Conservation (phyloP, 257 asterid genomes). For the Solanum sitiens region DNA sequence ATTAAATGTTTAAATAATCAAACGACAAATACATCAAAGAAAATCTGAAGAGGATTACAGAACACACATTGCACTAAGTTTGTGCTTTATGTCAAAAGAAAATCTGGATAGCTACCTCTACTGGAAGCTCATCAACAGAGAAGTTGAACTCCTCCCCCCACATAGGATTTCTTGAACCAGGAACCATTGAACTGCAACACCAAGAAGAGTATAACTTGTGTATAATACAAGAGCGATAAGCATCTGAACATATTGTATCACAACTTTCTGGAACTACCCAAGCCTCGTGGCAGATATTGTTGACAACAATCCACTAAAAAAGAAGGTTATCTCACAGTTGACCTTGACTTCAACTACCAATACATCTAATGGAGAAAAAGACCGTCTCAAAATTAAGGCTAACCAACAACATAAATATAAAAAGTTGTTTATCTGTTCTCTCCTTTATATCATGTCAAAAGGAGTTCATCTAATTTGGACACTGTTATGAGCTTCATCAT, state of each 20-base stretch:
- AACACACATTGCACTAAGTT: not conserved
- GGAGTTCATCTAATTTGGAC: not conserved
- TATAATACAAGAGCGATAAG: not conserved
- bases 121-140: conserved; percentile 79
- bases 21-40: not conserved
- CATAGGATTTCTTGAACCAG: conserved; percentile 94
- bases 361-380: not conserved
- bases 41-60: not conserved
- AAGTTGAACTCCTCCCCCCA: conserved; percentile 97
- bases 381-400: not conserved
- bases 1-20: not conserved
- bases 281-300: not conserved
- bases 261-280: not conserved
- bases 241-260: not conserved
- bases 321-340: not conserved
- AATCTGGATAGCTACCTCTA: conserved; percentile 34
- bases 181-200: conserved; percentile 81
- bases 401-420: not conserved
- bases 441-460: not conserved
- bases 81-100: not conserved
- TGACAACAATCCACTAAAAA: not conserved
- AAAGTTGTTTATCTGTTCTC: not conserved
- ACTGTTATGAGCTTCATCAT: not conserved
- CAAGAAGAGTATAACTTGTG: conserved; percentile 1
- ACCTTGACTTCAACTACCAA: not conserved